These are phyloP conservation scores for Hypericum perforatum DNA, from an alignment of 345 rosid species.

Conservation along the genomic window DNA sequence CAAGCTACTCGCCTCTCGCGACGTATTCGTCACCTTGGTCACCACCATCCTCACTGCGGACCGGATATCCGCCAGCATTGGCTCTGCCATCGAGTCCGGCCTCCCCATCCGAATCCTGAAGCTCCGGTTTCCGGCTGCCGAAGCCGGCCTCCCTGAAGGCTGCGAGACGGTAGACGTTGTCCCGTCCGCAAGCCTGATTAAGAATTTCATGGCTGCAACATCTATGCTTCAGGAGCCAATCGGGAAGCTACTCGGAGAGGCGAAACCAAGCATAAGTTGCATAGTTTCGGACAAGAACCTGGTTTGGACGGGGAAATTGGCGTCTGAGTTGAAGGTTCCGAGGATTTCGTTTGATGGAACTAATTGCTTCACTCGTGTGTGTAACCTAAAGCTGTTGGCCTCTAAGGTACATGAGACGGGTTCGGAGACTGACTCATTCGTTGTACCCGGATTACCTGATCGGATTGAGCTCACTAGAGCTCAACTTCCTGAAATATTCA, in stretches of 20 bases:
- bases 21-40: conserved; percentile 15
- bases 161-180: conserved; percentile 13
- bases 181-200: conserved; percentile 8
- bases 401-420: background rate
- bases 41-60: conserved; percentile 21
- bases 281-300: conserved; percentile 24
- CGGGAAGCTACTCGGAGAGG: conserved; percentile 12
- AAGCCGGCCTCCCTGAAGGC: conserved; percentile 12
- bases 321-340: conserved; percentile 14
- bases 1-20: conserved; percentile 4
- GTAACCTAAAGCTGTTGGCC: background rate
- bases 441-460: conserved; percentile 27
- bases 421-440: conserved; percentile 17
- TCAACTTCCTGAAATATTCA: conserved; percentile 13
- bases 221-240: conserved; percentile 12
- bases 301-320: conserved; percentile 16
- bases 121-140: conserved; percentile 6
- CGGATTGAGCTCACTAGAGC: conserved; percentile 15
- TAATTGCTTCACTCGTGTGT: conserved; percentile 3
- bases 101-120: conserved; percentile 8
- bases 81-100: conserved; percentile 15
- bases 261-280: conserved; percentile 20
- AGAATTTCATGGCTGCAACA: conserved; percentile 7
- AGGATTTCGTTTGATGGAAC: conserved; percentile 21
- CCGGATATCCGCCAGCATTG: conserved; percentile 10